Evolutionary conservation across 495 filamentous ascomycete genomes (phyloP), one percentile per base, ranked within the genome.

Genomic region (Daldinia bambusicola): DNA sequence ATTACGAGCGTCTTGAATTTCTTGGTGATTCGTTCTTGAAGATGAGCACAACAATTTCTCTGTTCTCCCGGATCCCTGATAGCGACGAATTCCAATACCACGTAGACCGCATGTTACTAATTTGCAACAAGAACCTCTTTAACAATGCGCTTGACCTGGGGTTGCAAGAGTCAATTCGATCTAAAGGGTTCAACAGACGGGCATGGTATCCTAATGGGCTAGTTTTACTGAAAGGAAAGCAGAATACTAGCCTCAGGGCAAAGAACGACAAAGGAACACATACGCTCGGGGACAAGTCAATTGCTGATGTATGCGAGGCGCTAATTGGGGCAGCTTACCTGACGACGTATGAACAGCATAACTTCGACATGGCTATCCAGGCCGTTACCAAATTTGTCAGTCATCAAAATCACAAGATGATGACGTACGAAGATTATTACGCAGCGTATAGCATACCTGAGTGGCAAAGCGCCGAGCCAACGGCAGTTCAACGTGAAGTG

Each of bases 301-400:
- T 97, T 76, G 95, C 95, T n/a, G 95, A 99, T 81, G 94, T 99
- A 18, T 97, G 93, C 64, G 95, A 99, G 78, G 95, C 95, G 2
- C 75, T 98, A 68, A 98, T 99, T 59, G 95, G 94, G 14, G 95
- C 94, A 4, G 90, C 95, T 0, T 86, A 97, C 48, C 82, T 97
- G 8, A 88, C 90, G 2, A 82, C 84, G 34, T 83, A 86, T 13
- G 71, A 83, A 48, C 77, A 83, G 0, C 78, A 86, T 58, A 86
- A 85, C 40, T 92, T 94, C 74, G 91, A 97, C 72, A 83, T 90
- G 77, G 94, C 96, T 13, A 89, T 96, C 40, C 86, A 89, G 75
- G 93, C 94, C 37, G 94, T 98, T 12, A 94, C 89, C 6, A 83
- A 84, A 30, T 81, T 98, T 16, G 92, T 97, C 20, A 83, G 87